phyloP scores from a whole-genome alignment of 306 rosid species.

The Glycyrrhiza uralensis region DNA sequence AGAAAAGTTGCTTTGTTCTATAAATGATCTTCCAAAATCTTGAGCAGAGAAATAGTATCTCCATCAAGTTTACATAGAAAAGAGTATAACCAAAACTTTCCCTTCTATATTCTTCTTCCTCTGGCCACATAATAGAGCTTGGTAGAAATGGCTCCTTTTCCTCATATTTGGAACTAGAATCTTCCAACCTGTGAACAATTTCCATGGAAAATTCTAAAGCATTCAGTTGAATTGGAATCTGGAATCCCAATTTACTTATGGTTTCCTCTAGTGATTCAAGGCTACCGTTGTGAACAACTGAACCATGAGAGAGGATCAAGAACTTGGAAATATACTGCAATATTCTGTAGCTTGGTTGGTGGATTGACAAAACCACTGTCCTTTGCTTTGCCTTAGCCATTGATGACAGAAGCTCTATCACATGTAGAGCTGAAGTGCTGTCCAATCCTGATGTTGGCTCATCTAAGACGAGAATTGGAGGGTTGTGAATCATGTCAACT shows the following conservation, averaged over 20 bases:
- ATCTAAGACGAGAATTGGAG: conserved; percentile 65
- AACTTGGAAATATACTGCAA: conserved; percentile 59
- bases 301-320: conserved; percentile 72
- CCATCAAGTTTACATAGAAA: conserved; percentile 36
- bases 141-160: conserved; percentile 29
- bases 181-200: conserved; percentile 47
- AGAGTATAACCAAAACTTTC: neutral
- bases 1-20: conserved; percentile 75
- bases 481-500: conserved; percentile 72
- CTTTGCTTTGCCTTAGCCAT: conserved; percentile 53
- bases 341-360: conserved; percentile 80
- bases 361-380: conserved; percentile 71
- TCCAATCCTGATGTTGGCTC: conserved; percentile 87
- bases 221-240: conserved; percentile 63
- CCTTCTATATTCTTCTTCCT: conserved; percentile 19
- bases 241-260: conserved; percentile 46
- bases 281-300: conserved; percentile 65
- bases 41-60: conserved; percentile 65
- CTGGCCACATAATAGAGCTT: conserved; percentile 30
- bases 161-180: conserved; percentile 33
- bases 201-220: conserved; percentile 79
- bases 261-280: conserved; percentile 57
- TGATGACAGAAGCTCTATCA: conserved; percentile 61
- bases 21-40: conserved; percentile 77
- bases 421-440: conserved; percentile 50